Conservation (phyloP, 2,329 filamentous ascomycete species). For the Colletotrichum gloeosporioides region DNA sequence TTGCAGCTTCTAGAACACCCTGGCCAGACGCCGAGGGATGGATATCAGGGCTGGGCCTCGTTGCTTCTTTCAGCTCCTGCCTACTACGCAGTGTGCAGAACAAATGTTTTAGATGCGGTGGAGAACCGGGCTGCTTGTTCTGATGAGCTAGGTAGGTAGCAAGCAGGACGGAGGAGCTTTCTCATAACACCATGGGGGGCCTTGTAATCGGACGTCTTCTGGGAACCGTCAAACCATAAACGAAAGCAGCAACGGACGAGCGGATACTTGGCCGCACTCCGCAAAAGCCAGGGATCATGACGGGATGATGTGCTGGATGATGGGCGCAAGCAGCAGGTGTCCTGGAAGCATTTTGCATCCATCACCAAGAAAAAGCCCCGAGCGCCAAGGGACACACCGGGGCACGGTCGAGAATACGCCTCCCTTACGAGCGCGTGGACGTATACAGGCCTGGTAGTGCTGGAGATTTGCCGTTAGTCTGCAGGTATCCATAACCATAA, state of each 20-base stretch:
- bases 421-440: background rate
- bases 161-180: background rate
- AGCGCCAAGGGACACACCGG: background rate
- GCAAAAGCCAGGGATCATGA: background rate
- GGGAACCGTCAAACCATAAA: background rate
- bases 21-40: background rate
- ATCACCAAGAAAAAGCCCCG: background rate
- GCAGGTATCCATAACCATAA: background rate
- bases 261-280: background rate
- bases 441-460: background rate
- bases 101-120: slow-evolving; percentile 11
- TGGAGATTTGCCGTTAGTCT: background rate
- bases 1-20: slow-evolving; percentile 2
- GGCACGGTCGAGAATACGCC: background rate
- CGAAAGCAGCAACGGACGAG: background rate
- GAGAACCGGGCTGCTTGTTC: background rate
- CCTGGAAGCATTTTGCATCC: background rate
- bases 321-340: background rate
- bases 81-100: slow-evolving; percentile 1
- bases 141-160: background rate
- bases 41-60: background rate
- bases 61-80: slow-evolving; percentile 7
- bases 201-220: background rate
- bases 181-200: background rate
- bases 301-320: background rate